phyloP scores from a whole-genome alignment of 2,329 filamentous ascomycete genomes.

The Colletotrichum phormii region DNA sequence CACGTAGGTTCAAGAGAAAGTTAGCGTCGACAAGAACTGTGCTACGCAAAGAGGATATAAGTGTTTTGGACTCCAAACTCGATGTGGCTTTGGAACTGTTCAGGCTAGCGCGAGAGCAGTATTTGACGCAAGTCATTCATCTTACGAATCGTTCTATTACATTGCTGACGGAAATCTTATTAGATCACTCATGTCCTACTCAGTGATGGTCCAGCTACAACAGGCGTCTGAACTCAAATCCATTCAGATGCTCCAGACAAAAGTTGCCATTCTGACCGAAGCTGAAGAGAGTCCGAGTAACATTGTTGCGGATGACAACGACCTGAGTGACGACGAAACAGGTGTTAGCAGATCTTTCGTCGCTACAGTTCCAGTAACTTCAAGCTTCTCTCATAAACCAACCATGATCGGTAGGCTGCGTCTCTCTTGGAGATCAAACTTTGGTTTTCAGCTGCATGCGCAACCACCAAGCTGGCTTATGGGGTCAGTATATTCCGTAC shows the following conservation, averaged over 20 bases:
- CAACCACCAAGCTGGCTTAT: constrained; percentile 5
- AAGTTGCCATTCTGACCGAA: not conserved
- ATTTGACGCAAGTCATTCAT: constrained; percentile 33
- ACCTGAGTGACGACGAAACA: no score
- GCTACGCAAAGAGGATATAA: constrained; percentile 38
- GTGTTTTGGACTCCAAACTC: constrained; percentile 36
- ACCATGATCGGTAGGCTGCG: not conserved
- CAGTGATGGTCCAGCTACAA: not conserved
- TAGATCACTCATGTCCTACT: not conserved
- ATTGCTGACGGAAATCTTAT: not conserved
- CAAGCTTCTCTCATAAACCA: not conserved
- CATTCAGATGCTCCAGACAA: not conserved
- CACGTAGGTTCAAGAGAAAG: constrained; percentile 36
- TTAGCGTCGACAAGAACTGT: constrained; percentile 37
- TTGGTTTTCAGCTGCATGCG: not conserved
- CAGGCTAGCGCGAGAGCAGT: constrained; percentile 36
- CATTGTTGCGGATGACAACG: no score
- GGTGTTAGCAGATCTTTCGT: no score
- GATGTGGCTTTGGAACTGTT: constrained; percentile 36
- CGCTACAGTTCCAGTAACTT: no score
- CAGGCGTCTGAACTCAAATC: not conserved
- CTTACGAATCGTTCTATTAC: no score
- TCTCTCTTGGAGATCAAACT: not conserved
- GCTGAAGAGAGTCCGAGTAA: no score
- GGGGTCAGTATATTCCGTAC: constrained; percentile 4